phyloP scores from a whole-genome alignment of 2,329 filamentous ascomycete species.

The Fusarium citri region DNA sequence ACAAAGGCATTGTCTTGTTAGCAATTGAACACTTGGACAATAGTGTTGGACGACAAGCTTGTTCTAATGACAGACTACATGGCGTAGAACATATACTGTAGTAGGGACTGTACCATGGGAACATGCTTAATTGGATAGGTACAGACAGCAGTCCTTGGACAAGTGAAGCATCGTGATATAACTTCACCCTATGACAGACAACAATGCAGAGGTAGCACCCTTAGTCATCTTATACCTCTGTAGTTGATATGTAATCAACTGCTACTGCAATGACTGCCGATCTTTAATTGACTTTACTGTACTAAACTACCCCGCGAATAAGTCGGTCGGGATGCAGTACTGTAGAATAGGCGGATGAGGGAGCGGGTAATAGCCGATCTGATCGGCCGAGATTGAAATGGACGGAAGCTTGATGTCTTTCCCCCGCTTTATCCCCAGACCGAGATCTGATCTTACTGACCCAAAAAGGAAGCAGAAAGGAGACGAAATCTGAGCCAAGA shows the following conservation, averaged over 20 bases:
- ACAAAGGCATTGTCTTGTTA: background rate
- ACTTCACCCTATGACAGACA: background rate
- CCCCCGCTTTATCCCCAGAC: constrained; percentile 36
- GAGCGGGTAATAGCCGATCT: constrained; percentile 14
- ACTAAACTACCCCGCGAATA: constrained; percentile 9
- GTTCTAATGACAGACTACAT: background rate
- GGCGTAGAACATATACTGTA: background rate
- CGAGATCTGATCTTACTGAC: constrained; percentile 10
- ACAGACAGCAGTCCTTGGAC: fast-evolving
- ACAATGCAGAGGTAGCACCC: background rate
- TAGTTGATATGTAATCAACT: background rate
- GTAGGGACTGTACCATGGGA: background rate
- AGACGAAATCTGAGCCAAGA: background rate
- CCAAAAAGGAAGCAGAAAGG: constrained; percentile 16
- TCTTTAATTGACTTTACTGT: background rate
- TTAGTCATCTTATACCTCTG: background rate
- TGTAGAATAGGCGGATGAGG: constrained; percentile 2
- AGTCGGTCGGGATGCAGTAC: background rate
- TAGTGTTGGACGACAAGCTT: background rate
- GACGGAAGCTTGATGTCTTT: background rate
- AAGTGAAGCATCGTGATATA: background rate
- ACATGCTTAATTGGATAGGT: background rate
- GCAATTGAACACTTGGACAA: background rate
- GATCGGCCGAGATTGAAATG: constrained; percentile 25
- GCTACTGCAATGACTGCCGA: background rate